Conservation (phyloP, 352 stramenopile genomes). For the Phytophthora macrochlamydospora region DNA sequence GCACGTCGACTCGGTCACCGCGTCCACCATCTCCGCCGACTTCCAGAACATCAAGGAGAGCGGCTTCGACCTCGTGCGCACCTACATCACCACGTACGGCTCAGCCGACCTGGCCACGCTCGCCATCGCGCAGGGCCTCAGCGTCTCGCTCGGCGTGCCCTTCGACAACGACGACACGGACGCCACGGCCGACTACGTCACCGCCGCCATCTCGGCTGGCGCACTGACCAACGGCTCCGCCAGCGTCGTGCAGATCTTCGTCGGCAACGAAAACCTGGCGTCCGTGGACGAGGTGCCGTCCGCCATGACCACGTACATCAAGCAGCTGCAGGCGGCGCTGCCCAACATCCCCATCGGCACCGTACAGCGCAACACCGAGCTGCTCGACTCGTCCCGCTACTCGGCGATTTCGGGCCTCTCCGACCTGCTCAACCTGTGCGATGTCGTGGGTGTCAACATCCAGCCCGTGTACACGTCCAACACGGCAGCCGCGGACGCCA, state of each 20-base stretch:
- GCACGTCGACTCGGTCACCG: conserved; percentile 41
- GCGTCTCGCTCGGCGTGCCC: conserved; percentile 51
- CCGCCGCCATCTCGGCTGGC: conserved; percentile 36
- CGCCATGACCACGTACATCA: conserved; percentile 51
- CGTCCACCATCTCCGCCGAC: conserved; percentile 44
- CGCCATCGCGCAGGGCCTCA: conserved; percentile 50
- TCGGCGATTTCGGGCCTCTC: conserved; percentile 35
- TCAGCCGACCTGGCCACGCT: conserved; percentile 46
- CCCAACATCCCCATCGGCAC: conserved; percentile 47
- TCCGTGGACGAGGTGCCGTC: conserved; percentile 33
- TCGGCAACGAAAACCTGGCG: conserved; percentile 66
- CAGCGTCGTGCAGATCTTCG: conserved; percentile 57
- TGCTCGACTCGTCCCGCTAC: conserved; percentile 47
- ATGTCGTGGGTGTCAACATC: conserved; percentile 77
- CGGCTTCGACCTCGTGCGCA: conserved; percentile 51
- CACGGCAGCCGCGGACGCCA: conserved; percentile 40
- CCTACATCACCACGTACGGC: conserved; percentile 53
- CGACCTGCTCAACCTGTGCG: conserved; percentile 54
- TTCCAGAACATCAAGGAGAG: conserved; percentile 52
- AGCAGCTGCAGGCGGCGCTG: conserved; percentile 35
- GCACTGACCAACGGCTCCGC: conserved; percentile 34
- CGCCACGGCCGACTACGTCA: conserved; percentile 40
- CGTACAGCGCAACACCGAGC: conserved; percentile 57
- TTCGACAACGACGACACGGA: conserved; percentile 42
- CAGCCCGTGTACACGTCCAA: conserved; percentile 61